Base-by-base conservation (phyloP, 768 basidiomycete species). In the Mycena olivaceomarginata region DNA sequence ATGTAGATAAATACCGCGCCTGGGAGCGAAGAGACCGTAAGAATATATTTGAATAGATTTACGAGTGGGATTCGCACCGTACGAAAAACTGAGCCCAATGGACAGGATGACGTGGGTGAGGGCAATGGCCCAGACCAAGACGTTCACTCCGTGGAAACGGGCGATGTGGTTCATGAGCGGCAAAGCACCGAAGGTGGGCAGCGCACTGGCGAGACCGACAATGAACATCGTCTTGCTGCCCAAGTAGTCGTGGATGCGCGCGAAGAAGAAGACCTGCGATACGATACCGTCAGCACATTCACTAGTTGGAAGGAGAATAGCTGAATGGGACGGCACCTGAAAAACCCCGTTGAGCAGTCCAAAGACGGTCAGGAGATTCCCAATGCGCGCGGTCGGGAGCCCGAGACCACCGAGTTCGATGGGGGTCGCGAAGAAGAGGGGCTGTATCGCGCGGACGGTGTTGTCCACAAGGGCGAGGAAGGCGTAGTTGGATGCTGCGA, bases 401-500 rank as follows among this genome's bases (percentile, higher is more conserved):
- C 90, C 92, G 25, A 94, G 89, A 0, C 93, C 93, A 18, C 93
- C 93, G 6, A 90, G 86, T 4, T 83, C 82, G 70, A 90, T 83
- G 4, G 93, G 91, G 5, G 92, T 92, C 37, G 92, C 88, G 67
- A 89, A 87, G 84, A 93, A 93, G 22, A 93, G 84, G 0, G 93
- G 93, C 45, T 86, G 85, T 15, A 88, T 72, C 4, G 83, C 81
- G 37, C 82, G 84, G 67, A 82, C 80, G 11, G 85, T 78, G 45
- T 84, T 82, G 70, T 88, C 80, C 20, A 94, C 82, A 56, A 95
- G 88, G 6, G 94, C 91, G 39, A 96, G 88, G 15, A 87, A 82
- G n/a, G 90, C 91, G 83, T 95, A 96, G 82, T 95, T 95, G 43
- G 89, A 87, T 20, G 93, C 90, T 2, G 94, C 91, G 48, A 95